Conservation (phyloP, 2,329 filamentous ascomycete genomes). For the Fusarium napiforme region DNA sequence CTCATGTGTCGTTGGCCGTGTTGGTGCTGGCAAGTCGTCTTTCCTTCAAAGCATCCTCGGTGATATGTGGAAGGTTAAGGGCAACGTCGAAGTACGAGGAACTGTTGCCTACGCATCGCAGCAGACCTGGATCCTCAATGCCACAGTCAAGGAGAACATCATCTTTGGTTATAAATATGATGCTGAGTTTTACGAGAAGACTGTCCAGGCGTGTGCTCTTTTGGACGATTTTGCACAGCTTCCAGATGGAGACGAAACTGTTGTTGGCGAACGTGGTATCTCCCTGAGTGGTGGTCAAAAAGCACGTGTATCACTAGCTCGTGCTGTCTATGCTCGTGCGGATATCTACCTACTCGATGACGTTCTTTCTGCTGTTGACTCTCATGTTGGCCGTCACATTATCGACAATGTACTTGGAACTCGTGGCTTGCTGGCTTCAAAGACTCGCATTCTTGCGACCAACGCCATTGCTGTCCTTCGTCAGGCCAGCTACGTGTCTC, state of each 20-base stretch:
- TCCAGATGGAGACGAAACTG: conserved; percentile 94
- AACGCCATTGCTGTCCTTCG: conserved; percentile 93
- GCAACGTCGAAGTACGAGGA: conserved; percentile 84
- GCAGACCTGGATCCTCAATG: conserved; percentile 96
- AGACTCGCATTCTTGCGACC: conserved; percentile 92
- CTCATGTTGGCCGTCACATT: conserved; percentile 93
- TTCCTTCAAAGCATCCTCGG: conserved; percentile 89
- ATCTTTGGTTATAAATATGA: conserved; percentile 96
- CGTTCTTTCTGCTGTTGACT: conserved; percentile 95
- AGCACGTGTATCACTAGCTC: conserved; percentile 88
- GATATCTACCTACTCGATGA: conserved; percentile 97
- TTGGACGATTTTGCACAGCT: conserved; percentile 90
- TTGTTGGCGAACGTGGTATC: conserved; percentile 96
- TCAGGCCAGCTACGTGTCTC: conserved; percentile 87
- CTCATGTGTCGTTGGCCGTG: conserved; percentile 90
- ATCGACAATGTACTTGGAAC: conserved; percentile 93
- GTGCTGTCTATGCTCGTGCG: conserved; percentile 95
- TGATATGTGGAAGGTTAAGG: conserved; percentile 89
- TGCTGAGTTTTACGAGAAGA: conserved; percentile 92
- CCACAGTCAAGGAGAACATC: conserved; percentile 96
- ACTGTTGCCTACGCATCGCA: conserved; percentile 92
- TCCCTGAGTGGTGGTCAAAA: conserved; percentile 97
- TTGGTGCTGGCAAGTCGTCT: conserved; percentile 96
- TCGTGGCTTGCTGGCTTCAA: conserved; percentile 82
- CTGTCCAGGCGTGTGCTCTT: conserved; percentile 89